Percentiles rank a stretch among this genome's conserved stretches.
Conservation (phyloP, 768 basidiomycete genomes). For the Cystobasidium tubakii region DNA sequence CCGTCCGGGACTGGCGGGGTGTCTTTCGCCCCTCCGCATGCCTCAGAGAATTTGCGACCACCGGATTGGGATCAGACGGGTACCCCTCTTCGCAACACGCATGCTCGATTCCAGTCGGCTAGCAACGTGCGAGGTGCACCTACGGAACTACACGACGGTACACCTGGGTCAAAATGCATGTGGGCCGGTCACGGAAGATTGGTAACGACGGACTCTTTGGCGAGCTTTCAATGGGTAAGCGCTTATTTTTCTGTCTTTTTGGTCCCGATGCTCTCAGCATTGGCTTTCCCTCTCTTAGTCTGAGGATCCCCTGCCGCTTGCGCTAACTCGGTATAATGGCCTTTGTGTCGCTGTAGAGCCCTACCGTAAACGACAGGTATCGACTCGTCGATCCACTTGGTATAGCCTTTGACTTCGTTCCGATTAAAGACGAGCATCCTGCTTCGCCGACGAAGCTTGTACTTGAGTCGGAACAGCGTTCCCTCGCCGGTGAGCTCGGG, state of each 20-base stretch:
- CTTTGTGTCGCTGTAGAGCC: too few species aligned
- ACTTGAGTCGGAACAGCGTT: background rate
- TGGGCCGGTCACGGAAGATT: background rate
- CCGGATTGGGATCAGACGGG: background rate
- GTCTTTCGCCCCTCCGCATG: background rate
- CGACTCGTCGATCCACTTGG: background rate
- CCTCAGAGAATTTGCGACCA: background rate
- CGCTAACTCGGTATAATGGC: too few species aligned
- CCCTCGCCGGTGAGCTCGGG: background rate
- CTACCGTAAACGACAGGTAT: background rate
- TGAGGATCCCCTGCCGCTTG: too few species aligned
- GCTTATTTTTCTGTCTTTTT: background rate
- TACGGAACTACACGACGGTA: background rate
- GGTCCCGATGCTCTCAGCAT: too few species aligned
- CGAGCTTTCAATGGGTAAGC: constrained; percentile 6
- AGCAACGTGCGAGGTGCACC: constrained; percentile 10
- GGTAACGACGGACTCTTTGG: background rate
- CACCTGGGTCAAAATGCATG: background rate
- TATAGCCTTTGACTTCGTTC: background rate
- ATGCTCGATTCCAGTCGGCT: constrained; percentile 7
- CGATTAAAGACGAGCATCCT: background rate
- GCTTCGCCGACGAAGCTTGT: background rate
- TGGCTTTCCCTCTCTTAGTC: too few species aligned
- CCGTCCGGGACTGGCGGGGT: too few species aligned
- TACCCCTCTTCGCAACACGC: background rate